These are phyloP conservation scores for Cystobasidiopsis lactophilus DNA, from an alignment of 768 basidiomycete genomes.

Conservation along the genomic window DNA sequence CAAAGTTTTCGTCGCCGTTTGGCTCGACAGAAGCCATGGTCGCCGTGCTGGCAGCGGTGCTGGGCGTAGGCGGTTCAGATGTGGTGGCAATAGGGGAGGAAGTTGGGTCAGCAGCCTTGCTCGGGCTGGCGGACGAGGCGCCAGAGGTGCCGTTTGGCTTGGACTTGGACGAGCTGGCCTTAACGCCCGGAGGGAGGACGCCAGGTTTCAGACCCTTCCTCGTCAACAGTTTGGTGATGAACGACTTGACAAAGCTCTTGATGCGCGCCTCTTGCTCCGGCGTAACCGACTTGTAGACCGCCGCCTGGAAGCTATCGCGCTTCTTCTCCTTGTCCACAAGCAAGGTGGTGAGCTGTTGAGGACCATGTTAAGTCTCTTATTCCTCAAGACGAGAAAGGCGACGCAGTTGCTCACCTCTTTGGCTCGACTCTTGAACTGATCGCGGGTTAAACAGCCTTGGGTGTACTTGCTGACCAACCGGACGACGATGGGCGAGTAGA, in stretches of 20 bases:
- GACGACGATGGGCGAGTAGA: conserved; percentile 76
- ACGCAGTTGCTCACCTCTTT: conserved; percentile 45
- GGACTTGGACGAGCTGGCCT: background rate
- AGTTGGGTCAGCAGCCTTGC: background rate
- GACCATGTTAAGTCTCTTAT: background rate
- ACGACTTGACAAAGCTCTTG: conserved; percentile 81
- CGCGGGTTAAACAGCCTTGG: conserved; percentile 43
- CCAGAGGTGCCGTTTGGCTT: background rate
- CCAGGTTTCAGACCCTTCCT: conserved; percentile 5
- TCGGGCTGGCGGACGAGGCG: background rate
- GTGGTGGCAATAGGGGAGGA: too few species aligned
- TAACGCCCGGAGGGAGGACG: background rate
- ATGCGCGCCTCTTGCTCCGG: conserved; percentile 76
- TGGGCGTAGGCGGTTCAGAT: too few species aligned
- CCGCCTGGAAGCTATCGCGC: conserved; percentile 51
- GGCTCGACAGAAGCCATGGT: too few species aligned
- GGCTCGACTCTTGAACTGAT: conserved; percentile 81
- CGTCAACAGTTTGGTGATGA: conserved; percentile 41
- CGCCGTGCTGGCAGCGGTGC: too few species aligned
- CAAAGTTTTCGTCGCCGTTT: too few species aligned
- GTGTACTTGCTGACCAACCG: conserved; percentile 78
- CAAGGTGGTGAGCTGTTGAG: conserved; percentile 48
- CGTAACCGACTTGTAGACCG: conserved; percentile 46
- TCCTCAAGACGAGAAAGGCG: background rate
- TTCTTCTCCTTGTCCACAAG: conserved; percentile 94